A percentile compares a stretch with the other conserved stretches of the same genome.
phyloP scores from a whole-genome alignment of 306 rosid species.

The Styphnolobium japonicum region DNA sequence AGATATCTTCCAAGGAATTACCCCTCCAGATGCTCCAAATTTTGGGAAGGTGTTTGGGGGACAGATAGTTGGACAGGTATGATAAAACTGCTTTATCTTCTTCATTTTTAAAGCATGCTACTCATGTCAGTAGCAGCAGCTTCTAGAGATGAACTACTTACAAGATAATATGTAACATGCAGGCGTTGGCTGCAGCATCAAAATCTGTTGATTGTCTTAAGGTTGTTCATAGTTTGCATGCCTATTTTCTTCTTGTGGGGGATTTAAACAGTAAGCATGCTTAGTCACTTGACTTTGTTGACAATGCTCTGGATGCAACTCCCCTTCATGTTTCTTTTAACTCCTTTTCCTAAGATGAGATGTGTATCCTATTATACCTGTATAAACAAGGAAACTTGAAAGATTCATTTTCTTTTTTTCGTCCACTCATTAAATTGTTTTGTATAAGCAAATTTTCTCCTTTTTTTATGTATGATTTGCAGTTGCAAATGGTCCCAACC shows the following conservation, averaged over 20 bases:
- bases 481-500: neutral
- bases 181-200: conserved; percentile 96
- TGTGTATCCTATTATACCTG: neutral
- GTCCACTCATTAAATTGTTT: neutral
- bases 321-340: neutral
- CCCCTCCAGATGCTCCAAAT: conserved; percentile 74
- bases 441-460: neutral
- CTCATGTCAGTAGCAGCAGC: conserved; percentile 19
- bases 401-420: neutral
- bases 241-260: conserved; percentile 80
- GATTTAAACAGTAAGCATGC: conserved; percentile 70
- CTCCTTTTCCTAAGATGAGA: conserved; percentile 18
- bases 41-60: conserved; percentile 97
- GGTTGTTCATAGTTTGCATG: conserved; percentile 83
- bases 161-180: conserved; percentile 32
- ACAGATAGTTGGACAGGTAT: conserved; percentile 92
- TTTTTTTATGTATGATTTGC: conserved; percentile 3
- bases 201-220: conserved; percentile 80
- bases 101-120: neutral
- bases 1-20: conserved; percentile 75
- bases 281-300: conserved; percentile 17
- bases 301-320: conserved; percentile 1
- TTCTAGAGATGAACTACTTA: conserved; percentile 27
- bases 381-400: conserved; percentile 3
- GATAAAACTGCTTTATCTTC: conserved; percentile 35